Evolutionary conservation across 495 filamentous ascomycete genomes (phyloP).

Genomic region (Chlorociboria aeruginascens): DNA sequence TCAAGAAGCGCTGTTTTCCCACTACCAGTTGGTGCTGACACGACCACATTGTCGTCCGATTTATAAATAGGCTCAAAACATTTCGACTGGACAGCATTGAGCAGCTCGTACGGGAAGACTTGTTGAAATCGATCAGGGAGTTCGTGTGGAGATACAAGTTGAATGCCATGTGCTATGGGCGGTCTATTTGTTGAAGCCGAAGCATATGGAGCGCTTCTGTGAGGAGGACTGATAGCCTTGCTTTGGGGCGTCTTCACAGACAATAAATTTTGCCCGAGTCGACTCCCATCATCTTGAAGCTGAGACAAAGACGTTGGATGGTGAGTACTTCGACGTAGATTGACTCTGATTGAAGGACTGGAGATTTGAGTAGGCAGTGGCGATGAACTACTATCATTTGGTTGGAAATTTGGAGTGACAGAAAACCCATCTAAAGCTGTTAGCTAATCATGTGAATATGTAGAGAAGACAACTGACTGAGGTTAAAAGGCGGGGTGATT

Average conservation of each 20-base stretch:
- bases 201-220: neutral
- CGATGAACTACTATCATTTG: slow-evolving; percentile 22
- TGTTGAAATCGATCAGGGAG: slow-evolving; percentile 68
- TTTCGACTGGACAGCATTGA: slow-evolving; percentile 90
- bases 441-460: slow-evolving; percentile 1
- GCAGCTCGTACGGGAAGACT: slow-evolving; percentile 68
- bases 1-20: slow-evolving; percentile 91
- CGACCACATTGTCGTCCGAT: slow-evolving; percentile 70
- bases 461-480: slow-evolving; percentile 18
- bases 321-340: slow-evolving; percentile 18
- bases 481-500: slow-evolving; percentile 21
- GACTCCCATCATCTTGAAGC: neutral
- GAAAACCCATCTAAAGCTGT: slow-evolving; percentile 12
- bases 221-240: neutral
- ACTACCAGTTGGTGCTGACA: slow-evolving; percentile 85
- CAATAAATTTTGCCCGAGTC: neutral
- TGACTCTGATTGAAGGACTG: slow-evolving; percentile 28
- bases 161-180: slow-evolving; percentile 51
- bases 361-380: slow-evolving; percentile 21
- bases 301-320: neutral
- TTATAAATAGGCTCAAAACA: slow-evolving; percentile 65
- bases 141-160: slow-evolving; percentile 56
- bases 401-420: slow-evolving; percentile 9
- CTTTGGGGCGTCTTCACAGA: slow-evolving; percentile 1
- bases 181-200: slow-evolving; percentile 17